These are phyloP conservation scores for Aspergillus hancockii DNA, from an alignment of 495 filamentous ascomycete genomes.

Conservation along the genomic window DNA sequence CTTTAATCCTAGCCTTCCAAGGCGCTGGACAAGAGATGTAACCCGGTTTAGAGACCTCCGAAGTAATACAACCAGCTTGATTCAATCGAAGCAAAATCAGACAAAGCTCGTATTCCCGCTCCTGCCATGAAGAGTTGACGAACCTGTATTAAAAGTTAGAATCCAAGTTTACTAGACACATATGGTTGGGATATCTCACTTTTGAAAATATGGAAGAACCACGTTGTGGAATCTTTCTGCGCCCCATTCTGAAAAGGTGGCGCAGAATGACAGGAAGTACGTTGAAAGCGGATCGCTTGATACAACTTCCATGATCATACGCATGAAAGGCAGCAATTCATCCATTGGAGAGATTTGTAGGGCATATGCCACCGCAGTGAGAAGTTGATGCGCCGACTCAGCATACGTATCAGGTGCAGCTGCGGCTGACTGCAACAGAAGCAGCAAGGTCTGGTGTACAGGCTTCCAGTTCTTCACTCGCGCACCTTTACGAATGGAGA, in stretches of 20 bases:
- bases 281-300: constrained; percentile 59
- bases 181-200: constrained; percentile 37
- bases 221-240: constrained; percentile 74
- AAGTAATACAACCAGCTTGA: constrained; percentile 49
- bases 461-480: constrained; percentile 72
- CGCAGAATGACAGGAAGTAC: constrained; percentile 82
- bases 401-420: constrained; percentile 41
- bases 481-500: constrained; percentile 74
- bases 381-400: constrained; percentile 55
- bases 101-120: constrained; percentile 66
- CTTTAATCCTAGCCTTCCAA: constrained; percentile 69
- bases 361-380: constrained; percentile 64
- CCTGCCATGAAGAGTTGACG: constrained; percentile 68
- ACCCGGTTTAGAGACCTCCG: constrained; percentile 51
- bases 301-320: constrained; percentile 61
- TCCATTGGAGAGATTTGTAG: constrained; percentile 81
- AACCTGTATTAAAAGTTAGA: constrained; percentile 52
- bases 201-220: constrained; percentile 78
- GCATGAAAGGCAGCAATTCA: constrained; percentile 67
- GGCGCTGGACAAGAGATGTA: constrained; percentile 61
- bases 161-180: not conserved
- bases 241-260: constrained; percentile 71
- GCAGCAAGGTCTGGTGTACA: constrained; percentile 58
- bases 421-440: constrained; percentile 50
- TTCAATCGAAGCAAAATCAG: constrained; percentile 69